Conservation (phyloP, 768 basidiomycete genomes). For the Amanita rimosa region DNA sequence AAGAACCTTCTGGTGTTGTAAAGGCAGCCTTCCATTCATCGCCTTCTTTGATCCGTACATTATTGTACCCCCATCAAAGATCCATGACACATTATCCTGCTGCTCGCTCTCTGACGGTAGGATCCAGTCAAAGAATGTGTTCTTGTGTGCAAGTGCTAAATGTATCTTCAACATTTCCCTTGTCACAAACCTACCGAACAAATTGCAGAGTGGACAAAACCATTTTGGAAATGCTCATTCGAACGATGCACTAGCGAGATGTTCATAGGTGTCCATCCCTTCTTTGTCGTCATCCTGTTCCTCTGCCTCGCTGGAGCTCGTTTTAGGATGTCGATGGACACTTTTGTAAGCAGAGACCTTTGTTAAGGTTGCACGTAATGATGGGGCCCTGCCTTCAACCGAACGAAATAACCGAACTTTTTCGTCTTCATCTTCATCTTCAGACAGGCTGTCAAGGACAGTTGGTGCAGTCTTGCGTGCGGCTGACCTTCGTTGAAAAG, state of each 20-base stretch:
- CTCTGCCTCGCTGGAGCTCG: neutral
- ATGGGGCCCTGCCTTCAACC: neutral
- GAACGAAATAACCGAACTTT: too few species aligned
- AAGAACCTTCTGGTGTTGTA: too few species aligned
- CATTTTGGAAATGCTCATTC: slow-evolving; percentile 8
- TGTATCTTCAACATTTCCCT: slow-evolving; percentile 17
- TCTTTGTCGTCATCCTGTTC: neutral
- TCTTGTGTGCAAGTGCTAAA: slow-evolving; percentile 15
- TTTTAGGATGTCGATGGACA: neutral
- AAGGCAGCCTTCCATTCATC: too few species aligned
- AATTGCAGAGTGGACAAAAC: slow-evolving; percentile 17
- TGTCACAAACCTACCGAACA: slow-evolving; percentile 13
- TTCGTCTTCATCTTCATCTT: neutral
- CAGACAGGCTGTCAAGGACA: neutral
- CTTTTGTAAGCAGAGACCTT: neutral
- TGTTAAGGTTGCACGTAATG: neutral
- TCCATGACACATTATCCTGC: neutral
- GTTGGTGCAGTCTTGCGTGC: slow-evolving; percentile 5
- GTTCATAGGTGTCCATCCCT: slow-evolving; percentile 9
- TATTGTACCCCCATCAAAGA: too few species aligned
- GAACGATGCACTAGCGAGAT: slow-evolving; percentile 7
- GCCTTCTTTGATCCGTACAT: too few species aligned
- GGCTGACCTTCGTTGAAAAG: slow-evolving; percentile 4
- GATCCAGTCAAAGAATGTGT: slow-evolving; percentile 15
- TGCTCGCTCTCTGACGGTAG: neutral